Evolutionary conservation across 225 moss, liverwort and hornwort genomes (phyloP), one percentile per base, ranked within the genome.

Genomic region (Sphagnum contortum): DNA sequence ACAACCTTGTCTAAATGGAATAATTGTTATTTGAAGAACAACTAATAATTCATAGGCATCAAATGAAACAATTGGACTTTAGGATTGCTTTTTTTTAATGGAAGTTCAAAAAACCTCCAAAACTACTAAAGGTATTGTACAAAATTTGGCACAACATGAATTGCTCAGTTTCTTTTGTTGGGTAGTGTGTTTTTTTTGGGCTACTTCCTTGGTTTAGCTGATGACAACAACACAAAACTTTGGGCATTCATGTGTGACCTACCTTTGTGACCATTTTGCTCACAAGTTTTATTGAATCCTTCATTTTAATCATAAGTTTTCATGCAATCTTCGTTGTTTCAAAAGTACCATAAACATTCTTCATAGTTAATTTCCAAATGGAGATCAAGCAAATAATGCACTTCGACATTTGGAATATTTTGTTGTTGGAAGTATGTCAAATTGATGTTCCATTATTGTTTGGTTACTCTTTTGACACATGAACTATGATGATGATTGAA

Each of bases 1-100:
- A 76, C 77, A 88, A 72, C 57, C 87, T 12, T 80, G 90, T 57
- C 80, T 69, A 8, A 86, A 75, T 71, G 82, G 82, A 70, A 83
- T 90, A 3, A 82, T 80, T 12, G 92, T 93, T 57, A 88, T 88
- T 44, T 91, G 71, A 76, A 66, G 47, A 14, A 61, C 46, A 57
- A 57, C 14, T 14, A 10, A 50, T 72, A 66, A 47, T 55, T 4
- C 46, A 12, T 12, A 47, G 13, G 29, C 29, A 29, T 54, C 56
- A n/a, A 53, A 45, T 4, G 9, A 62, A 50, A 62, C 46, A 61
- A 60, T 50, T 62, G 49, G 55, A 47, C 70, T 76, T 45, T 65
- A 57, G 49, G 29, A 29, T 29, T 0, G 29, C 29, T 55, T 46
- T 51, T 57, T 3, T 5, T 54, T 66, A 62, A 57, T 48, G 74